phyloP scores from a whole-genome alignment of 2,329 filamentous ascomycete species.

The Ilyonectria destructans region DNA sequence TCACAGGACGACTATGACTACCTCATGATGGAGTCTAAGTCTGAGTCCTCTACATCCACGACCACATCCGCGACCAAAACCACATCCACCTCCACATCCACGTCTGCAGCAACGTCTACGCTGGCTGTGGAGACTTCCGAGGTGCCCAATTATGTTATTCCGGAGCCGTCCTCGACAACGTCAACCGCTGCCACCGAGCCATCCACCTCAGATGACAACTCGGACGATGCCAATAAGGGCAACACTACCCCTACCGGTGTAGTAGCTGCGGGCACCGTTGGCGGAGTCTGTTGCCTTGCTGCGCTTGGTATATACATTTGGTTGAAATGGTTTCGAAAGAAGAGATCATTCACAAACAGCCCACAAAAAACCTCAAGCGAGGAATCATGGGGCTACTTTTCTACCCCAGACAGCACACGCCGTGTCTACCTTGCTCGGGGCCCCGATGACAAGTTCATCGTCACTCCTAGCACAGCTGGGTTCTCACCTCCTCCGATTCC shows the following conservation, averaged over 20 bases:
- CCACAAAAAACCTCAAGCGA: constrained; percentile 4
- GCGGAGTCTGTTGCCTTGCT: constrained; percentile 43
- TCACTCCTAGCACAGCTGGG: constrained; percentile 44
- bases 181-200: constrained; percentile 32
- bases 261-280: constrained; percentile 45
- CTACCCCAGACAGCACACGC: constrained; percentile 37
- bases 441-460: constrained; percentile 46
- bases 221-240: constrained; percentile 25
- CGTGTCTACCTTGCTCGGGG: constrained; percentile 43
- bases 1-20: constrained; percentile 44
- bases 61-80: constrained; percentile 15
- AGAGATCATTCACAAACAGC: constrained; percentile 31
- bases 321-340: constrained; percentile 48
- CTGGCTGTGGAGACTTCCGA: constrained; percentile 39
- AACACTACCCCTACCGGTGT: constrained; percentile 40
- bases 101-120: constrained; percentile 27
- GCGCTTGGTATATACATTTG: constrained; percentile 47
- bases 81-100: constrained; percentile 2
- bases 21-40: constrained; percentile 35
- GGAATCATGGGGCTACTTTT: constrained; percentile 44
- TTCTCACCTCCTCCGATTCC: constrained; percentile 38
- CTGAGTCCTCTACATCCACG: constrained; percentile 20
- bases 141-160: constrained; percentile 28
- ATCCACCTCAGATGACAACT: constrained; percentile 21
- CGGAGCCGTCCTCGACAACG: constrained; percentile 28